A percentile compares a stretch with the other conserved stretches of the same genome.
Conservation (phyloP, 179 eudicot species). For the Vitellaria paradoxa region DNA sequence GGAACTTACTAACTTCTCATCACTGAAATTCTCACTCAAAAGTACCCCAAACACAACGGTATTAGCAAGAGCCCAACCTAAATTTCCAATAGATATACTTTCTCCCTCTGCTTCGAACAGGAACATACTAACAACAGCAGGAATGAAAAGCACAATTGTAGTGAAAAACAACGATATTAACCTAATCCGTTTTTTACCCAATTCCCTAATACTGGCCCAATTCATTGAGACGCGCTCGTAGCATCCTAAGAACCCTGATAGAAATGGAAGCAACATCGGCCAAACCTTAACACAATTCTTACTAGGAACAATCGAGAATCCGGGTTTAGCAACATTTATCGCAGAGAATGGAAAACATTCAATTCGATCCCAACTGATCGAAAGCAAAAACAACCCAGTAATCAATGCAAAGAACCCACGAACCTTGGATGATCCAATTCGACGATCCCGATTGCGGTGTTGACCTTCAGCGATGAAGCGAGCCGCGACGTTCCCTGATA, state of each 20-base stretch:
- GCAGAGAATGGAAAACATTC: constrained; percentile 85
- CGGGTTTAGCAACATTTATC: constrained; percentile 39
- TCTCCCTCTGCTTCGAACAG: constrained; percentile 78
- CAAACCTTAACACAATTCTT: constrained; percentile 68
- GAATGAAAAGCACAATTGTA: constrained; percentile 72
- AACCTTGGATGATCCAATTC: constrained; percentile 43
- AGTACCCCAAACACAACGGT: constrained; percentile 93
- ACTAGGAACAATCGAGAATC: constrained; percentile 44
- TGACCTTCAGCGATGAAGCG: constrained; percentile 38
- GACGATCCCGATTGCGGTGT: constrained; percentile 30
- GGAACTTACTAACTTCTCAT: constrained; percentile 50
- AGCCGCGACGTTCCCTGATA: constrained; percentile 70
- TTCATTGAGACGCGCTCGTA: constrained; percentile 67
- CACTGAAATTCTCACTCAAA: constrained; percentile 77
- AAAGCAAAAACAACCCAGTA: constrained; percentile 58
- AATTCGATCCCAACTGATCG: constrained; percentile 88
- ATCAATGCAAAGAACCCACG: constrained; percentile 63
- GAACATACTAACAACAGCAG: constrained; percentile 78
- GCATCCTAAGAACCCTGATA: constrained; percentile 83
- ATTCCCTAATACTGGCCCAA: constrained; percentile 53
- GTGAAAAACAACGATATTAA: constrained; percentile 75
- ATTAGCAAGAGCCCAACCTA: constrained; percentile 88
- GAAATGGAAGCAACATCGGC: constrained; percentile 90
- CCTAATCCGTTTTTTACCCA: constrained; percentile 64
- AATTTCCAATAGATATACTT: constrained; percentile 54